Conservation (phyloP, 257 asterid genomes). For the Cynanchum wilfordii region DNA sequence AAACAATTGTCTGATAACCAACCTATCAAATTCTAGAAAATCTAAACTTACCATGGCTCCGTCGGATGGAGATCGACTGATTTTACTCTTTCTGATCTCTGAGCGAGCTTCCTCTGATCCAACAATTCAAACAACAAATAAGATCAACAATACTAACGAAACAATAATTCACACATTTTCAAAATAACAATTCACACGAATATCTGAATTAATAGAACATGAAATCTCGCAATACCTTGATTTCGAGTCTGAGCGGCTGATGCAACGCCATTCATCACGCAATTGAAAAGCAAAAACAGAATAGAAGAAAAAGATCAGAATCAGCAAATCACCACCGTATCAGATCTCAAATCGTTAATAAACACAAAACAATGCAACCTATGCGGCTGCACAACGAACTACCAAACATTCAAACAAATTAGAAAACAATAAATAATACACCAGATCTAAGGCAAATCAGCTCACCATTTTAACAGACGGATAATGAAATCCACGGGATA, state of each 20-base stretch:
- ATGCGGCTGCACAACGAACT: not conserved
- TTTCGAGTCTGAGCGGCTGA: slow-evolving; percentile 50
- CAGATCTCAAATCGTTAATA: slow-evolving; percentile 25
- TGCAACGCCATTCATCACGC: slow-evolving; percentile 9
- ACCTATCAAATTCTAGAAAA: not conserved
- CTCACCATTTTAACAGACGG: slow-evolving; percentile 27
- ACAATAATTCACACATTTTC: not conserved
- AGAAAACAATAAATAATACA: not conserved
- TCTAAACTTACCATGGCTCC: slow-evolving; percentile 38
- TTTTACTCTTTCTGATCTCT: slow-evolving; percentile 47
- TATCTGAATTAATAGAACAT: not conserved
- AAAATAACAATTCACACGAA: not conserved
- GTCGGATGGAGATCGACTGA: slow-evolving; percentile 47
- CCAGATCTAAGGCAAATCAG: slow-evolving; percentile 23
- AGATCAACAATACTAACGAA: slow-evolving; percentile 2
- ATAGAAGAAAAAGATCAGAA: not conserved
- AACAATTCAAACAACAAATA: slow-evolving; percentile 12
- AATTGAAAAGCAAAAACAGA: slow-evolving; percentile 4
- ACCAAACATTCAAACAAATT: not conserved
- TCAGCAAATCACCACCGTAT: slow-evolving; percentile 13
- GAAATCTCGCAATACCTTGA: slow-evolving; percentile 29
- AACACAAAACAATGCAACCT: slow-evolving; percentile 8
- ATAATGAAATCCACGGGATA: slow-evolving; percentile 1
- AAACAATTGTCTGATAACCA: too few species aligned
- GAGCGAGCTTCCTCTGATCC: slow-evolving; percentile 51